Base-by-base conservation (phyloP, 164 flowering plant genomes). In the Berberis thunbergii region DNA sequence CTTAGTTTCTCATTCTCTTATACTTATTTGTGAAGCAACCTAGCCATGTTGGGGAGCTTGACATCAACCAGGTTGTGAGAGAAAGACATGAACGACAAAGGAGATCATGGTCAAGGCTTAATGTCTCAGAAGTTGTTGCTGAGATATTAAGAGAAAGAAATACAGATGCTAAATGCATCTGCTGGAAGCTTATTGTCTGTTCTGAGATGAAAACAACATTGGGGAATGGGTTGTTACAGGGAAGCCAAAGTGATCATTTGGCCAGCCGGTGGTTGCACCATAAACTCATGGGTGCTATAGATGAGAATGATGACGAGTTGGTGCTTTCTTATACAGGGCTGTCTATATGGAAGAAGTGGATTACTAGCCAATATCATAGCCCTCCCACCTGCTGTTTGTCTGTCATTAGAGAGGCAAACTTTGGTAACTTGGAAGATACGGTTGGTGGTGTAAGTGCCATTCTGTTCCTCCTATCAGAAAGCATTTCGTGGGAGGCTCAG, bases 281-380 rank as follows among this genome's bases (percentile, higher is more conserved):
- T 54, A 94, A 91, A 78, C 81, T 94, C 50, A 78, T 89, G 80
- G 88, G 91, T 59, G 49, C 60, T 9, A 40, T 45, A 41, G 69
- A 75, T 9, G 76, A 74, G 59, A 73, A 72, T 59, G 69, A 69
- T 63, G 74, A 73, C 59, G 81, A 75, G 67, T 64, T 88, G 71
- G 73, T 76, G 7, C 45, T 81, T 63, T 83, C 86, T 54, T 81
- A 83, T 63, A 75, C 85, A 54, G 82, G 80, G 49, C 60, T 93
- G 54, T 77, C 97, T 40, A 76, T 90, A 60, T 93, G 98, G 98
- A 88, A 72, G 65, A 79, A 77, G 61, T 85, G 92, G 92, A 49
- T 71, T 53, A 56, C 61, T 61, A 61, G 63, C 62, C 65, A 64
- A 62, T 71, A 68, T 43, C 68, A 45, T 65, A n/a, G 41, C 0